Evolutionary conservation across 805 yeast species (phyloP).

Genomic region (Yarrowia deformans): DNA sequence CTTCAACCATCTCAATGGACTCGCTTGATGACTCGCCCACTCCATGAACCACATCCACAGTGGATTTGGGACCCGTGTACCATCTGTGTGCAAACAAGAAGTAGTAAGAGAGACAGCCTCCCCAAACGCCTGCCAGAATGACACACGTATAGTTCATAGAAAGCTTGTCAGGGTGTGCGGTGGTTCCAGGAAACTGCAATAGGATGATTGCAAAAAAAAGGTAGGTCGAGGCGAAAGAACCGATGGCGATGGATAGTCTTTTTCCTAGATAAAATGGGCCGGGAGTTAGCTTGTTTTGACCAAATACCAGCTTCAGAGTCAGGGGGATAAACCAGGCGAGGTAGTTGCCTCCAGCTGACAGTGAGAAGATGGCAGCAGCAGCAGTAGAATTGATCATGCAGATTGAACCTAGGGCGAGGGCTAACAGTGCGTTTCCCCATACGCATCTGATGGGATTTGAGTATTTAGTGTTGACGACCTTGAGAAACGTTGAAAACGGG

Average conservation of each 20-base stretch:
- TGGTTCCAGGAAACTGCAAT: slow-evolving; percentile 64
- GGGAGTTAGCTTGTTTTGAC: slow-evolving; percentile 62
- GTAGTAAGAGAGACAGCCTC: too few relatives aligned
- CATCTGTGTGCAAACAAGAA: too few relatives aligned
- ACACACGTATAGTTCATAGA: slow-evolving; percentile 64
- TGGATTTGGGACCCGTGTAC: background rate
- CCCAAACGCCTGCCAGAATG: background rate
- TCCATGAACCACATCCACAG: slow-evolving; percentile 17
- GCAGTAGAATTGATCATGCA: slow-evolving; percentile 67
- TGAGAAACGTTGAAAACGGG: slow-evolving; percentile 64
- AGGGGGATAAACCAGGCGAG: slow-evolving; percentile 72
- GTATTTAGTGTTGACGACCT: slow-evolving; percentile 61
- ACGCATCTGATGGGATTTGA: slow-evolving; percentile 74
- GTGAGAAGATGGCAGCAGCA: slow-evolving; percentile 68
- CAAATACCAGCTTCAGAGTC: slow-evolving; percentile 57
- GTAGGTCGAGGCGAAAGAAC: slow-evolving; percentile 59
- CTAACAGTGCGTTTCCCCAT: slow-evolving; percentile 58
- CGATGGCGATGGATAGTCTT: slow-evolving; percentile 55
- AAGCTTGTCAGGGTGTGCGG: slow-evolving; percentile 48
- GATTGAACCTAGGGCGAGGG: slow-evolving; percentile 62
- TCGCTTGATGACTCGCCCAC: slow-evolving; percentile 1
- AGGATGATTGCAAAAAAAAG: slow-evolving; percentile 61
- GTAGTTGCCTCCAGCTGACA: slow-evolving; percentile 67
- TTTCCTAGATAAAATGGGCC: slow-evolving; percentile 73
- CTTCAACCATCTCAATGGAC: background rate